Percentiles rank a stretch among this genome's conserved stretches.
Conservation (phyloP, 176 grass and related monocot genomes). For the Tillandsia leiboldiana region DNA sequence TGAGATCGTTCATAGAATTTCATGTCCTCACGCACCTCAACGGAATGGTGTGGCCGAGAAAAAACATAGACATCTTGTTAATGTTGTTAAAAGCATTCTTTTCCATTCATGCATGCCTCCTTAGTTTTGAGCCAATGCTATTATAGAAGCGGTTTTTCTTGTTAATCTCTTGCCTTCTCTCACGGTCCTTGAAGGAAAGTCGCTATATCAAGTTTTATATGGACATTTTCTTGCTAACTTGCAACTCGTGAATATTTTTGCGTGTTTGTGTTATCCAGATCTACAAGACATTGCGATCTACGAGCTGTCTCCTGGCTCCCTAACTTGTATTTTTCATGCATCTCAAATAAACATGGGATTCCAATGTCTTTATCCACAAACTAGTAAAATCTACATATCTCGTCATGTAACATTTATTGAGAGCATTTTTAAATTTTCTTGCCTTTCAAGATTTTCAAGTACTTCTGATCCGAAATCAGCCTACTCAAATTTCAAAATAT, state of each 20-base stretch:
- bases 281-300: not conserved
- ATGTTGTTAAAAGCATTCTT: not conserved
- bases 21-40: not conserved
- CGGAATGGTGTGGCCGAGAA: not conserved
- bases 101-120: not conserved
- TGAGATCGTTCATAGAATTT: not conserved
- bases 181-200: not conserved
- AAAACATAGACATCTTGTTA: not conserved
- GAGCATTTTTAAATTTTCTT: not conserved
- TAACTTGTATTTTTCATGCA: not conserved
- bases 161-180: not conserved
- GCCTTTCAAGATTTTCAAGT: no score
- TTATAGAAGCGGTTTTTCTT: not conserved
- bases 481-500: no score
- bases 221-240: not conserved
- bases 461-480: no score
- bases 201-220: not conserved
- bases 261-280: not conserved
- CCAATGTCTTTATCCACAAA: not conserved
- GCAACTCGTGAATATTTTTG: not conserved
- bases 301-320: not conserved
- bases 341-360: not conserved
- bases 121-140: not conserved
- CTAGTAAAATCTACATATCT: not conserved
- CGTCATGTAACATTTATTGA: not conserved